These are phyloP conservation scores for Santalum album DNA, from an alignment of 164 flowering plant genomes.

Conservation along the genomic window DNA sequence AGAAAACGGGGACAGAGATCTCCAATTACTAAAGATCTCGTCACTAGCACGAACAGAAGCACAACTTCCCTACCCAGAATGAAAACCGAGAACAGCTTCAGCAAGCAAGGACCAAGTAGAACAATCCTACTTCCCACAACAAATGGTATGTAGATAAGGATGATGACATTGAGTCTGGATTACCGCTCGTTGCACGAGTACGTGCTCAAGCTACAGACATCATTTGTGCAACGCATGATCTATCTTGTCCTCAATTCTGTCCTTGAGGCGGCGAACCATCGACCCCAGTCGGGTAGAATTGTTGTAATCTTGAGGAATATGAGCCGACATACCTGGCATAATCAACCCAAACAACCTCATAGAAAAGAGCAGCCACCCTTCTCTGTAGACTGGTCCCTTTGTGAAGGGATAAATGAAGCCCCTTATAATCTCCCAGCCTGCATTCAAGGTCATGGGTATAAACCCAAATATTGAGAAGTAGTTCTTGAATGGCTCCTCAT, in stretches of 20 bases:
- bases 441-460: constrained; percentile 3
- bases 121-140: too few relatives aligned
- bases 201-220: too few relatives aligned
- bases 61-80: too few relatives aligned
- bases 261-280: not conserved
- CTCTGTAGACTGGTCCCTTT: constrained; percentile 29
- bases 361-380: constrained; percentile 11
- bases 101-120: too few relatives aligned
- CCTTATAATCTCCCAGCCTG: constrained; percentile 28
- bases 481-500: not conserved
- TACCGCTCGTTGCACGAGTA: too few relatives aligned
- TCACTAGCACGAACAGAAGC: too few relatives aligned
- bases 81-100: too few relatives aligned
- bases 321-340: constrained; percentile 29
- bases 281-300: constrained; percentile 20
- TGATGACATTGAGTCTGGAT: too few relatives aligned
- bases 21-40: too few relatives aligned
- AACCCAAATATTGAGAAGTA: not conserved
- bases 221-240: too few relatives aligned
- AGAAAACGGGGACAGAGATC: too few relatives aligned
- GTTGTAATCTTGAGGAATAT: constrained; percentile 31
- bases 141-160: too few relatives aligned
- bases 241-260: not conserved
- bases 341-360: constrained; percentile 25
- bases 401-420: constrained; percentile 19